Conservation (phyloP, 768 basidiomycete genomes). For the Hysterangium stoloniferum region DNA sequence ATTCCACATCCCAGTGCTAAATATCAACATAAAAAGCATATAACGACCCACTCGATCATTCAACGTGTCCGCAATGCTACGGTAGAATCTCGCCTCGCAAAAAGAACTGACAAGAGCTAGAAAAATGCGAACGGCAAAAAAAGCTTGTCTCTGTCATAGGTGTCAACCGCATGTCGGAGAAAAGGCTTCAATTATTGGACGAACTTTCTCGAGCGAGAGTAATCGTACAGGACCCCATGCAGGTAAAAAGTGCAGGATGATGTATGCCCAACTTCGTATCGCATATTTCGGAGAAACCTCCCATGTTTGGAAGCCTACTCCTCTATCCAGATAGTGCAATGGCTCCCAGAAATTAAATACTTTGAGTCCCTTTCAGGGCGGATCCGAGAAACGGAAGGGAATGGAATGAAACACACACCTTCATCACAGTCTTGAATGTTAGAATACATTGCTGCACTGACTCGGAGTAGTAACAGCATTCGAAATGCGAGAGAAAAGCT, state of each 20-base stretch:
- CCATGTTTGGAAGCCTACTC: slow-evolving; percentile 96
- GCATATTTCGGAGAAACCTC: slow-evolving; percentile 86
- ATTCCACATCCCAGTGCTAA: slow-evolving; percentile 94
- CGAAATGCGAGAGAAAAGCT: slow-evolving; percentile 79
- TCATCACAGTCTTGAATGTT: slow-evolving; percentile 96
- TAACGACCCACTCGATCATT: slow-evolving; percentile 93
- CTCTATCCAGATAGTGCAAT: slow-evolving; percentile 80
- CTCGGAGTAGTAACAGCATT: slow-evolving; percentile 71
- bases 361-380: slow-evolving; percentile 24
- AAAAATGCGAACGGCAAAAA: slow-evolving; percentile 81
- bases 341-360: slow-evolving; percentile 99
- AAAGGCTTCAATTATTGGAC: slow-evolving; percentile 13
- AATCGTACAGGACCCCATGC: slow-evolving; percentile 46
- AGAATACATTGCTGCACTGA: slow-evolving; percentile 87
- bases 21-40: slow-evolving; percentile 75
- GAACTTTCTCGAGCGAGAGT: slow-evolving; percentile 66
- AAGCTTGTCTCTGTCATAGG: slow-evolving; percentile 60
- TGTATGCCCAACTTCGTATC: slow-evolving; percentile 94
- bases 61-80: slow-evolving; percentile 69
- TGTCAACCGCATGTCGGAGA: slow-evolving; percentile 11
- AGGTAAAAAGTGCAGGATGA: slow-evolving; percentile 70
- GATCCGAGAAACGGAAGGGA: background rate
- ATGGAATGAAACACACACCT: slow-evolving; percentile 42
- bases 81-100: slow-evolving; percentile 78
- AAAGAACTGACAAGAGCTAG: slow-evolving; percentile 66